A percentile compares a stretch with the other conserved stretches of the same genome.
These are phyloP conservation scores for Aspergillus piperis DNA, from an alignment of 2,329 filamentous ascomycete genomes.

Conservation along the genomic window DNA sequence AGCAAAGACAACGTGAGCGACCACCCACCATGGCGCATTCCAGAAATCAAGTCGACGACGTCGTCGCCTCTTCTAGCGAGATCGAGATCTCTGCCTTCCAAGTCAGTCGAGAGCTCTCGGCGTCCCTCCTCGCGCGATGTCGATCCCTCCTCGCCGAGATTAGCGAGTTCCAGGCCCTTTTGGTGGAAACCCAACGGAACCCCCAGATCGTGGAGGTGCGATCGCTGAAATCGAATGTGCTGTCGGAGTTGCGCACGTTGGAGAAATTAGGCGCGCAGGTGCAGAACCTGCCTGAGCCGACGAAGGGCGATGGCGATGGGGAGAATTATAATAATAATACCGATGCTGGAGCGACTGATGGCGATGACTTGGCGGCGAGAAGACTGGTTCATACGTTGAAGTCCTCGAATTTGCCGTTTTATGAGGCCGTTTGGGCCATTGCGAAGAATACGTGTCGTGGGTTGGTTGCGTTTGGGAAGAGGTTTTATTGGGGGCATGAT, in stretches of 20 bases:
- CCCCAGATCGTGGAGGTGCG: constrained; percentile 53
- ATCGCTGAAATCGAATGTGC: constrained; percentile 50
- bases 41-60: neutral
- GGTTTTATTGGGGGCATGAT: constrained; percentile 51
- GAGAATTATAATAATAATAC: constrained; percentile 12
- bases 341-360: constrained; percentile 7
- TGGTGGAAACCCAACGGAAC: constrained; percentile 44
- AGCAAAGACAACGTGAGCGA: neutral
- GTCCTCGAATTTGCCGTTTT: constrained; percentile 68
- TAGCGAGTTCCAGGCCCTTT: constrained; percentile 45
- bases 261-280: constrained; percentile 43
- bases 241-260: constrained; percentile 52
- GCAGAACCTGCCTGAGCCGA: constrained; percentile 16
- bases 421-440: constrained; percentile 63
- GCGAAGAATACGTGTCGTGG: constrained; percentile 58
- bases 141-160: constrained; percentile 48
- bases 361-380: constrained; percentile 24
- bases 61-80: neutral
- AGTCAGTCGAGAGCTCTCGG: constrained; percentile 27
- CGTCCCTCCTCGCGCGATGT: constrained; percentile 41
- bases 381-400: constrained; percentile 58
- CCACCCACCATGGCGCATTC: neutral
- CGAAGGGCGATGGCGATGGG: constrained; percentile 3
- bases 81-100: neutral
- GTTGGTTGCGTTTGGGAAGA: constrained; percentile 59